phyloP scores from a whole-genome alignment of 1,284 basidiomycete genomes.

The Microbotryum silenes-acaulis region DNA sequence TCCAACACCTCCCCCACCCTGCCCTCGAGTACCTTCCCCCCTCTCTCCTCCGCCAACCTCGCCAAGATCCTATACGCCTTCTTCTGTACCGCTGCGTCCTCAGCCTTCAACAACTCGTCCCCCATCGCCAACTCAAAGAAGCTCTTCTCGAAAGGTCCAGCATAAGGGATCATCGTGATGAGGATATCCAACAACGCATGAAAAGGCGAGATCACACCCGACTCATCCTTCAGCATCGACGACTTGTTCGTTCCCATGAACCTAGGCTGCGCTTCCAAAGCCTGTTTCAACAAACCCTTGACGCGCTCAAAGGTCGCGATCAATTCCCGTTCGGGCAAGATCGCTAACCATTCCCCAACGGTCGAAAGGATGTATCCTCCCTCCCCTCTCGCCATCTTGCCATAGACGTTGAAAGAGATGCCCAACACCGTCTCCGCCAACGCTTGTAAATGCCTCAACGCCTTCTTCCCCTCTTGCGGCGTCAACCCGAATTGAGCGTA shows the following conservation, averaged over 20 bases:
- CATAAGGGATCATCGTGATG: slow-evolving; percentile 74
- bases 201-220: slow-evolving; percentile 41
- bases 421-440: slow-evolving; percentile 89
- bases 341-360: slow-evolving; percentile 59
- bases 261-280: slow-evolving; percentile 45
- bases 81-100: slow-evolving; percentile 89
- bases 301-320: slow-evolving; percentile 74
- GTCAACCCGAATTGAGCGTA: slow-evolving; percentile 48
- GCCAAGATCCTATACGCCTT: slow-evolving; percentile 84
- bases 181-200: slow-evolving; percentile 86
- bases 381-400: slow-evolving; percentile 66
- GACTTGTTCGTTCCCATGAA: slow-evolving; percentile 28
- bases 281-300: slow-evolving; percentile 63
- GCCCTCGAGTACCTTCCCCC: slow-evolving; percentile 48
- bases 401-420: slow-evolving; percentile 94
- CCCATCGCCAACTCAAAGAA: slow-evolving; percentile 56
- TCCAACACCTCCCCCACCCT: slow-evolving; percentile 49
- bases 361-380: slow-evolving; percentile 68
- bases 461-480: slow-evolving; percentile 56
- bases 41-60: slow-evolving; percentile 54
- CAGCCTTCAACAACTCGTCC: slow-evolving; percentile 56
- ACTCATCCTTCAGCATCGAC: slow-evolving; percentile 31
- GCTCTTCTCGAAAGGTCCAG: slow-evolving; percentile 52
- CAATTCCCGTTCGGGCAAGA: slow-evolving; percentile 53
- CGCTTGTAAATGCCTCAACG: slow-evolving; percentile 63